Base-by-base conservation (phyloP, 306 rosid species). In the Vicia villosa region DNA sequence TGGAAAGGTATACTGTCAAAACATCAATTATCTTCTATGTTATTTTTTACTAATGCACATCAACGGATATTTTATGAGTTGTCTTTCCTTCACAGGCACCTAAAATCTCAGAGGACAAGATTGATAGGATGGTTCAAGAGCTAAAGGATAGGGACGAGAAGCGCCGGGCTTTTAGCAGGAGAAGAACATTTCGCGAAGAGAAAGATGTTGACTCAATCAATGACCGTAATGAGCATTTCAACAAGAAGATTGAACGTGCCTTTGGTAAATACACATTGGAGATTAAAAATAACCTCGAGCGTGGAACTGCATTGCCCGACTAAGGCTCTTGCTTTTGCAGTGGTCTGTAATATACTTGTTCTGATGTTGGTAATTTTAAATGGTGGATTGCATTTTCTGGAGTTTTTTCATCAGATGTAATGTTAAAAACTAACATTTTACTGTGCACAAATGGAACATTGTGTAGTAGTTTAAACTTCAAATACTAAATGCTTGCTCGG, bases 221-320 rank as follows among this genome's bases (percentile, higher is more conserved):
- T 72, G 97, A 94, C 77, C 92, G 97, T 5, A 94, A 94, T 32
- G 99, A 91, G 84, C 99, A 94, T 78, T 94, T 94, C 82, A 94
- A 94, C 87, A 91, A 91, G 84, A 94, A 91, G 87, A 91, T 94
- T 72, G 97, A 94, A 72, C 92, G 99, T 50, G 99, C 99, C 80
- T 94, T 94, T 59, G 99, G 99, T 38, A 91, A 75, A 83, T 91
- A 91, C 95, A 94, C 99, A 1, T 73, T 94, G 84, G 99, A 94
- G 87, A 94, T 94, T 59, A 94, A 94, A 77, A 94, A 94, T 84
- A 94, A 94, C 78, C 99, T 94, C 10, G 99, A 94, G 86, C 91
- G 99, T 3, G 97, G 99, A 78, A 94, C 99, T 71, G 99, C 99
- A 7, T 75, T 94, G 70, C 97, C 99, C 1, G 97, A 94, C 78